Evolutionary conservation across 352 stramenopile species (phyloP).

Genomic region (Globisporangium polare): DNA sequence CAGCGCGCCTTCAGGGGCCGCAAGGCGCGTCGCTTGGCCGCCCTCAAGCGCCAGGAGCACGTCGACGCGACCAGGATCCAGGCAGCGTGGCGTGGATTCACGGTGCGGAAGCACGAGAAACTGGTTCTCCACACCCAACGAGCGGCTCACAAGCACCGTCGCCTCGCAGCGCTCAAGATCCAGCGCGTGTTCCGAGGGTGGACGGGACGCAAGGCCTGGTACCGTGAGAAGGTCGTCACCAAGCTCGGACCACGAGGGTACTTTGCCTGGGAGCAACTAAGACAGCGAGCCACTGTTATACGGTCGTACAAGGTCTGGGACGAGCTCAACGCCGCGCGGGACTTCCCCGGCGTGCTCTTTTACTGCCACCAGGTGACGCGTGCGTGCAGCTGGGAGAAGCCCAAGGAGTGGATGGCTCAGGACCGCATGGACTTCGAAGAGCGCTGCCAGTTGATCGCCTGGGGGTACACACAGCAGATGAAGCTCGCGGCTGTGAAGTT

Average conservation of each 20-base stretch:
- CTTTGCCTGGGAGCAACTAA: constrained; percentile 56
- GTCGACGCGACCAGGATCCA: constrained; percentile 45
- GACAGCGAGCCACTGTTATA: constrained; percentile 22
- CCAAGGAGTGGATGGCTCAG: constrained; percentile 42
- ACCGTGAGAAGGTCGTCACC: constrained; percentile 42
- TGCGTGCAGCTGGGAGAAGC: constrained; percentile 61
- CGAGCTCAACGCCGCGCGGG: constrained; percentile 45
- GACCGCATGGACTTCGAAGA: constrained; percentile 46
- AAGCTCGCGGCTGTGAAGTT: constrained; percentile 40
- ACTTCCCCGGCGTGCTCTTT: constrained; percentile 56
- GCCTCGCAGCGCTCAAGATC: constrained; percentile 32
- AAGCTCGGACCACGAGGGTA: constrained; percentile 47
- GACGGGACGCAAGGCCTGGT: constrained; percentile 27
- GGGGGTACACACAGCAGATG: constrained; percentile 68
- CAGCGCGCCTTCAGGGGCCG: constrained; percentile 65
- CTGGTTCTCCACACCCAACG: constrained; percentile 11
- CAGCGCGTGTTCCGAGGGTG: constrained; percentile 62
- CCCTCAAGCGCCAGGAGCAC: constrained; percentile 29
- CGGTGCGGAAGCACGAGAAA: constrained; percentile 29
- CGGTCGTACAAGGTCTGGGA: constrained; percentile 72
- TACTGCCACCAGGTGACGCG: constrained; percentile 74
- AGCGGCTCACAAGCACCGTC: constrained; percentile 21
- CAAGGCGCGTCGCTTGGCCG: constrained; percentile 36
- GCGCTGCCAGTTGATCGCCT: constrained; percentile 44
- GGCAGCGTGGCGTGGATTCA: constrained; percentile 38